phyloP scores from a whole-genome alignment of 768 basidiomycete genomes.

The Psilocybe sp. region DNA sequence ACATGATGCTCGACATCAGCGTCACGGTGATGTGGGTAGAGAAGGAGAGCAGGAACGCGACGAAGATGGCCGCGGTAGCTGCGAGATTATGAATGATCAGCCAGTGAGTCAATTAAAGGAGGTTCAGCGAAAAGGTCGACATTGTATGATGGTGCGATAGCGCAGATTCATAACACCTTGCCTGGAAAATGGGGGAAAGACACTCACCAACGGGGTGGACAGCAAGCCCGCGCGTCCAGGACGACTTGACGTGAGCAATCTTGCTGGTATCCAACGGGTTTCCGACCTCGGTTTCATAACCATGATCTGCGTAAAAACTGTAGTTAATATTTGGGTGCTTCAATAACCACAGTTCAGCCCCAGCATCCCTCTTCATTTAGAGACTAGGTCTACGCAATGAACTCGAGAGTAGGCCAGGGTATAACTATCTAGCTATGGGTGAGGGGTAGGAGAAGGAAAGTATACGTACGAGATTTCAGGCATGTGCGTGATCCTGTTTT shows the following conservation, averaged over 20 bases:
- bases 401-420: background rate
- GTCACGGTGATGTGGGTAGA: conserved; percentile 56
- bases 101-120: background rate
- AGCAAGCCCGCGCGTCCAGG: conserved; percentile 74
- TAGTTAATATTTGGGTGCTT: background rate
- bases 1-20: conserved; percentile 60
- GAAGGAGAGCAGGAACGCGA: conserved; percentile 63
- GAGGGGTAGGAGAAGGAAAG: background rate
- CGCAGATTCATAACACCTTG: background rate
- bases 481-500: conserved; percentile 46
- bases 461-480: conserved; percentile 1
- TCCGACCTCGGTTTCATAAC: conserved; percentile 47
- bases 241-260: conserved; percentile 42
- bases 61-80: conserved; percentile 55
- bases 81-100: background rate
- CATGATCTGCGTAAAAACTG: conserved; percentile 39
- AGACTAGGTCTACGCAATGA: no score
- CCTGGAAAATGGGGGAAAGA: background rate
- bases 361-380: no score
- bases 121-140: no score
- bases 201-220: conserved; percentile 72
- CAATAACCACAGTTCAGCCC: no score
- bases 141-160: no score
- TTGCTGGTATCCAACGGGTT: conserved; percentile 28
- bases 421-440: background rate